A percentile compares a stretch with the other conserved stretches of the same genome.
Conservation (phyloP, 2,329 filamentous ascomycete genomes). For the Colletotrichum gigasporum region DNA sequence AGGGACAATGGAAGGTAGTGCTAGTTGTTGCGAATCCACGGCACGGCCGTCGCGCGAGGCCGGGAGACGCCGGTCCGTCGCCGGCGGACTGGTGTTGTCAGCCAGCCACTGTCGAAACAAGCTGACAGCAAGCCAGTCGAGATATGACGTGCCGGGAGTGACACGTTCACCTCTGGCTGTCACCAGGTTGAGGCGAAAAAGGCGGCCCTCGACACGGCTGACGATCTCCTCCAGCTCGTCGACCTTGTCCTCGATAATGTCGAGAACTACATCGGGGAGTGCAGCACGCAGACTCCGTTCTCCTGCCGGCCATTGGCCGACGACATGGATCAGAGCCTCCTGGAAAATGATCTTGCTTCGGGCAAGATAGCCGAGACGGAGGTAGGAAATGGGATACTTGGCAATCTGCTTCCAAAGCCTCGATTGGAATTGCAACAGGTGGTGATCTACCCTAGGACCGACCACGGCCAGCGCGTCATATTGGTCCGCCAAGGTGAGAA, state of each 20-base stretch:
- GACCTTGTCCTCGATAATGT: conserved; percentile 94
- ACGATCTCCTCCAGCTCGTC: conserved; percentile 90
- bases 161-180: conserved; percentile 86
- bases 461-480: conserved; percentile 92
- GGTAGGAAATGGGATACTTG: conserved; percentile 92
- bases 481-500: conserved; percentile 89
- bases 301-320: conserved; percentile 90
- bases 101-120: conserved; percentile 94
- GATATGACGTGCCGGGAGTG: conserved; percentile 78
- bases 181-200: conserved; percentile 83
- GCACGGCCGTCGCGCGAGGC: conserved; percentile 41
- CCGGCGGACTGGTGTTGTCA: conserved; percentile 83
- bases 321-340: conserved; percentile 91
- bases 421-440: conserved; percentile 90
- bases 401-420: conserved; percentile 95
- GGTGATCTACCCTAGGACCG: conserved; percentile 90
- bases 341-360: conserved; percentile 85
- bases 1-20: conserved; percentile 49
- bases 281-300: conserved; percentile 79
- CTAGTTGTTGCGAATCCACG: conserved; percentile 42
- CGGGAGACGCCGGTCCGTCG: conserved; percentile 41
- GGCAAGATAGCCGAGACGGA: conserved; percentile 88
- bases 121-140: conserved; percentile 89
- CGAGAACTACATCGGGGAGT: conserved; percentile 79
- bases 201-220: conserved; percentile 78